Base-by-base conservation (phyloP, 495 filamentous ascomycete genomes). In the Ascodesmis nigricans region DNA sequence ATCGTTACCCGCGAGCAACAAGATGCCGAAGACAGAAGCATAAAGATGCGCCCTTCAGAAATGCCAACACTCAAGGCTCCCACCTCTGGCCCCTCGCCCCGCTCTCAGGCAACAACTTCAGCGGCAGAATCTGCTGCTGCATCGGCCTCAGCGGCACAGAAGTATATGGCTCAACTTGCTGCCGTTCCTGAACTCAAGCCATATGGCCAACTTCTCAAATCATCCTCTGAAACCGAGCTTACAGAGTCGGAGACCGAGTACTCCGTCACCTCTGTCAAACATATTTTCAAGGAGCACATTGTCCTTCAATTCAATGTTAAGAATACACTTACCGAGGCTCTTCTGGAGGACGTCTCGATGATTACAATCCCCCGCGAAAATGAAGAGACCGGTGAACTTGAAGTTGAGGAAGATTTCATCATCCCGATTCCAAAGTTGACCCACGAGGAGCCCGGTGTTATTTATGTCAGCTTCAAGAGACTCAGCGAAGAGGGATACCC, bases 171-270 rank as follows among this genome's bases (percentile, higher is more conserved):
- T 19, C 69, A 90, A 53, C 63, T 99, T n/a, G 63, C 78, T 58
- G 63, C 71, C 41, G 79, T 91, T 41, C 81, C 84, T 29, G 83
- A 95, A 53, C 64, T 95, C 58, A 76, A 75, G 52, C 67, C 71
- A 25, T 92, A 91, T 52, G 90, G 90, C 42, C 61, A 60, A 33
- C 64, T 95, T 16, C 74, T 95, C 58, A 93, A 91, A 53, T 92
- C 82, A 11, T 90, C 79, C 25, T 52, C 67, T 15, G 58, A 75
- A 30, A 77, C 91, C 27, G 84, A 92, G 55, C 67, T 99, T 20
- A 92, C 87, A 15, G 87, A 99, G 55, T 77, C 78, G 41, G 87
- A 95, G 55, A 93, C 87, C 10, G 87, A 99, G 58, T 99, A 99
- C 45, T 82, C 93, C 29, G 90, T 95, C 24, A 66, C 65, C 11